Conservation (phyloP, 78 protist genomes). For the Chrysochromulina tobinii region DNA sequence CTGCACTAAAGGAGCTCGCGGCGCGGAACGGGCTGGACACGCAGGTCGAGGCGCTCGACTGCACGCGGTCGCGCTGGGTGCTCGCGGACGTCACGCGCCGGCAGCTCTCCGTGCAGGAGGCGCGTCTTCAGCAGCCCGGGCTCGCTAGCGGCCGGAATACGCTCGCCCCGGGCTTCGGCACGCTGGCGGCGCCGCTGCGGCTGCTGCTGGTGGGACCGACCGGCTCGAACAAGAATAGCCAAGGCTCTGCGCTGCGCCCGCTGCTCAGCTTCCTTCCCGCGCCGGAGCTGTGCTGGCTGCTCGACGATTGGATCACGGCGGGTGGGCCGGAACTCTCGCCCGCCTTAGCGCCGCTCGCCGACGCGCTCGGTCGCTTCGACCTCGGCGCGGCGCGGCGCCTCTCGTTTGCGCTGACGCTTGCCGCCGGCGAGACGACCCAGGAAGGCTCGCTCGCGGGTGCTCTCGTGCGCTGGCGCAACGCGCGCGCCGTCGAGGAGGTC, state of each 20-base stretch:
- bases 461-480: not conserved
- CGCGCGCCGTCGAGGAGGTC: not conserved
- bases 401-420: not conserved
- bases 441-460: not conserved
- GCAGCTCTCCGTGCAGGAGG: not conserved
- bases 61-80: not conserved
- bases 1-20: not conserved
- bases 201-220: too few species aligned
- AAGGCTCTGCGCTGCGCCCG: too few species aligned
- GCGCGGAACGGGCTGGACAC: not conserved
- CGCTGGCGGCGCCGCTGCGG: not conserved
- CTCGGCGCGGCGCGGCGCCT: not conserved
- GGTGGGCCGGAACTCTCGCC: not conserved
- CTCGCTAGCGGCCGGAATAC: not conserved
- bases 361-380: not conserved
- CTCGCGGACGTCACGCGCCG: not conserved
- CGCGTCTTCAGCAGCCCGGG: not conserved
- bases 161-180: not conserved
- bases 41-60: conserved; percentile 1
- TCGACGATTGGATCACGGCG: not conserved
- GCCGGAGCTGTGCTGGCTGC: not conserved
- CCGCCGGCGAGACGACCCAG: not conserved
- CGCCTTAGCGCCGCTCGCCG: not conserved
- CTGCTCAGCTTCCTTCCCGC: not conserved
- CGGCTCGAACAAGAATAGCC: too few species aligned